Base-by-base conservation (phyloP, 257 asterid species). In the Solanum lignicaule region DNA sequence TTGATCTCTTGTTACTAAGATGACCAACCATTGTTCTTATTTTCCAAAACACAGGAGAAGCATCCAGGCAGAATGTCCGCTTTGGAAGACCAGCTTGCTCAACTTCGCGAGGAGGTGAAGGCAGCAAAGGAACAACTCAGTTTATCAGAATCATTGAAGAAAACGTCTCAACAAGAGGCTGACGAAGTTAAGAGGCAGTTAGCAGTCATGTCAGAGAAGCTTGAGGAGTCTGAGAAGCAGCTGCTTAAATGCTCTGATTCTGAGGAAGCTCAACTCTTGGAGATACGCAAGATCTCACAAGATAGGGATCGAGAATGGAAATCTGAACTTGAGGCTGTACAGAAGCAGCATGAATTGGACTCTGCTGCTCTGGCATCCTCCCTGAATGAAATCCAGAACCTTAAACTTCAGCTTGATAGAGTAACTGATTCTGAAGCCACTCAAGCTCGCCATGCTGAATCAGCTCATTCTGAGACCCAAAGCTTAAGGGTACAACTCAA, bases 261-360 rank as follows among this genome's bases (percentile, higher is more conserved):
- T 2, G 99, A 97, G 91, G 98, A 95, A 83, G 69, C 95, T 84
- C 92, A 95, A 43, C 86, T 95, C 76, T 95, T 93, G 46, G 99
- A 97, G 81, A 83, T 96, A 65, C 95, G 93, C 35, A 93, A 94
- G 93, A 86, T 94, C 91, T 94, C 99, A 32, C 98, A 95, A 85
- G 98, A 96, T 83, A 92, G 98, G 14, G 96, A 97, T 72, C 94
- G 92, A 66, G 95, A 79, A 43, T 94, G 98, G 98, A 92, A 94
- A 87, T 93, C 95, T 7, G 98, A 97, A 82, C 95, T 97, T 52
- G 96, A 94, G 86, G 95, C 96, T 62, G 90, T 91, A 27, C 95
- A 89, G 88, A 94, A 94, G 91, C 98, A 96, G 92, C 98, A 93
- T 73, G 87, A 92, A 23, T 88, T 93, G 92, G 99, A 97, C 88